Base-by-base conservation (phyloP, 306 rosid species). In the Oemleria cerasiformis region DNA sequence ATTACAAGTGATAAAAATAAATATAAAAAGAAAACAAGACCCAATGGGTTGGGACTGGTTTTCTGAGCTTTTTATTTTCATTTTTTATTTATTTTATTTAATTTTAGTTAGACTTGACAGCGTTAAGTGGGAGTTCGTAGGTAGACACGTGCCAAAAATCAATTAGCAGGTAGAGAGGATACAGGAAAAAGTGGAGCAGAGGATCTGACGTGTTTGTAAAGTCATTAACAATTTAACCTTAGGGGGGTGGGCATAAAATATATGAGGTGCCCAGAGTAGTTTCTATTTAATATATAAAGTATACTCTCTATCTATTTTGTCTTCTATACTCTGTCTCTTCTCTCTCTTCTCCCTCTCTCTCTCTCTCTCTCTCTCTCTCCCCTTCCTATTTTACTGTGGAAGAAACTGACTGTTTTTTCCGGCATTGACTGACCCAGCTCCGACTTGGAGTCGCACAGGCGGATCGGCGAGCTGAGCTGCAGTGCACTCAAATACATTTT, bases 381-480 rank as follows among this genome's bases (percentile, higher is more conserved):
- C 65, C 38, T 25, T 23, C 62, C 62, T 41, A 44, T 43, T 50
- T 43, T 20, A 47, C 41, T 13, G 30, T 53, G 17, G 70, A 59
- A 67, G 70, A 59, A 67, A 74, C 80, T 79, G 45, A 63, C 79
- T 57, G 69, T 72, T 75, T 67, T 59, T 77, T 79, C 86, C 72
- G 54, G 59, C 90, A 84, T 81, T 83, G 90, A 84, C 89, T 79
- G 45, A 76, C 68, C 34, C 40, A 48, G 54, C 25, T 48, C 63
- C 67, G 75, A 63, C 68, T 38, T 57, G 23, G 76, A 54, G 49
- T 56, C 65, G 54, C 70, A 57, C 56, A 3, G 25, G 14, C 63
- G 38, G 87, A 87, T 78, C 79, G 82, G 87, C 80, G 82, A 82
- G 80, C 73, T 82, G 11, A 75, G 78, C 51, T 63, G 64, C 62